Conservation (phyloP, 129 eudicot genomes). For the Pulicaria dysenterica region DNA sequence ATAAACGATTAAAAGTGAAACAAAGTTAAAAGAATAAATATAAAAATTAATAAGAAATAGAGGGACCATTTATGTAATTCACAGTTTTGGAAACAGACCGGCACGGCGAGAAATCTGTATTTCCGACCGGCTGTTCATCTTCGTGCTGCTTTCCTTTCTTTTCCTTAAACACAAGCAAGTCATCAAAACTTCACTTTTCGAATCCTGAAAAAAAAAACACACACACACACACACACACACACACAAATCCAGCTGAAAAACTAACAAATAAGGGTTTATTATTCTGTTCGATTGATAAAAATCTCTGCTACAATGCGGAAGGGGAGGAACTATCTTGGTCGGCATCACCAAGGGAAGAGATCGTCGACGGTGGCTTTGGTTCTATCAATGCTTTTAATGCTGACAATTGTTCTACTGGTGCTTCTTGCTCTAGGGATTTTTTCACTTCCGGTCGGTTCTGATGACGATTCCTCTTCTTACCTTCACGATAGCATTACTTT, state of each 20-base stretch:
- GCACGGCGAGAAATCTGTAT: constrained; percentile 2
- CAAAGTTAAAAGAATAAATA: too few relatives aligned
- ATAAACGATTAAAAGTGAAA: too few relatives aligned
- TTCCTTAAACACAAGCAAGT: constrained; percentile 22
- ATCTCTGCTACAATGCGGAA: constrained; percentile 53
- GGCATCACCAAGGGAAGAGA: constrained; percentile 79
- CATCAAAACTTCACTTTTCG: constrained; percentile 10
- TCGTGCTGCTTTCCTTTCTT: constrained; percentile 20
- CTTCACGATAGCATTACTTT: constrained; percentile 54
- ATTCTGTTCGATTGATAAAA: not conserved
- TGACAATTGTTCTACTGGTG: constrained; percentile 68
- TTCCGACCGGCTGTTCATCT: not conserved
- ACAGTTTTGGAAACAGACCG: too few relatives aligned
- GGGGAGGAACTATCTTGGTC: constrained; percentile 39
- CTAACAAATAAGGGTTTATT: constrained; percentile 22
- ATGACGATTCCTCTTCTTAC: constrained; percentile 33
- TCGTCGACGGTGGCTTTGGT: constrained; percentile 78
- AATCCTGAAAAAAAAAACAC: not conserved
- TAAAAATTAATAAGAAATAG: too few relatives aligned
- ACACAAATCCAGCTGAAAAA: constrained; percentile 29
- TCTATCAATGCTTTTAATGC: constrained; percentile 77
- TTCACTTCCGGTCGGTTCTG: constrained; percentile 66
- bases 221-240: not conserved
- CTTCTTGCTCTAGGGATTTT: constrained; percentile 90
- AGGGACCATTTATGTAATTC: too few relatives aligned